Evolutionary conservation across 352 stramenopile genomes (phyloP).

Genomic region (Phytopythium montanum): DNA sequence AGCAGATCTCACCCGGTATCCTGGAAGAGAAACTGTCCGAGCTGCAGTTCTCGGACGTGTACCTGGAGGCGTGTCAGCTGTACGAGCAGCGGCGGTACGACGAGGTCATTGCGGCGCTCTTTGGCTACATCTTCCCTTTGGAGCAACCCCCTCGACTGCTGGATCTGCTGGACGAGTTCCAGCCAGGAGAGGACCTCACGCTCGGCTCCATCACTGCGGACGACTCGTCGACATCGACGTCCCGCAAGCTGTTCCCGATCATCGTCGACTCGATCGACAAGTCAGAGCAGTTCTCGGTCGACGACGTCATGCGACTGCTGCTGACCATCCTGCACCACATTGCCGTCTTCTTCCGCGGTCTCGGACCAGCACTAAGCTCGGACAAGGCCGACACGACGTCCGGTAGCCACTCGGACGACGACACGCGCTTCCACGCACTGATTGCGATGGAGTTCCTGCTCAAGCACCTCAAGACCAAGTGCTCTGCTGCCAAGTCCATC

Average conservation of each 20-base stretch:
- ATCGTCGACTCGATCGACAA: slow-evolving; percentile 36
- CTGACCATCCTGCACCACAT: slow-evolving; percentile 40
- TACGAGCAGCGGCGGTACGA: slow-evolving; percentile 34
- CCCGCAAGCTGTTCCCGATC: slow-evolving; percentile 30
- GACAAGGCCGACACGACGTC: neutral
- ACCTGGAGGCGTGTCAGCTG: slow-evolving; percentile 40
- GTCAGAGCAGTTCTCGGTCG: slow-evolving; percentile 24
- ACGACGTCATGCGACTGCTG: slow-evolving; percentile 31
- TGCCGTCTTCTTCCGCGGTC: slow-evolving; percentile 28
- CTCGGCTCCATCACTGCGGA: neutral
- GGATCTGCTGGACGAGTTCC: slow-evolving; percentile 59
- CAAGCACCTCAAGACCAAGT: slow-evolving; percentile 18
- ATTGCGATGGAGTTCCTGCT: slow-evolving; percentile 33
- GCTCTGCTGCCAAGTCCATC: slow-evolving; percentile 10
- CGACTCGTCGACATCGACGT: neutral
- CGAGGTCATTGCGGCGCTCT: slow-evolving; percentile 30
- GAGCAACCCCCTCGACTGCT: slow-evolving; percentile 38
- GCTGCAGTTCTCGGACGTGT: slow-evolving; percentile 55
- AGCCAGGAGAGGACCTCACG: slow-evolving; percentile 13
- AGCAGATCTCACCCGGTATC: slow-evolving; percentile 30
- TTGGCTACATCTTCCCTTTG: slow-evolving; percentile 52
- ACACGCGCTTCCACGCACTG: slow-evolving; percentile 33
- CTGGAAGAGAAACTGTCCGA: slow-evolving; percentile 48
- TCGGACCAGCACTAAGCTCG: neutral
- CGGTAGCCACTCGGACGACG: slow-evolving; percentile 9